phyloP scores from a whole-genome alignment of 345 rosid genomes.

The Jatropha curcas region DNA sequence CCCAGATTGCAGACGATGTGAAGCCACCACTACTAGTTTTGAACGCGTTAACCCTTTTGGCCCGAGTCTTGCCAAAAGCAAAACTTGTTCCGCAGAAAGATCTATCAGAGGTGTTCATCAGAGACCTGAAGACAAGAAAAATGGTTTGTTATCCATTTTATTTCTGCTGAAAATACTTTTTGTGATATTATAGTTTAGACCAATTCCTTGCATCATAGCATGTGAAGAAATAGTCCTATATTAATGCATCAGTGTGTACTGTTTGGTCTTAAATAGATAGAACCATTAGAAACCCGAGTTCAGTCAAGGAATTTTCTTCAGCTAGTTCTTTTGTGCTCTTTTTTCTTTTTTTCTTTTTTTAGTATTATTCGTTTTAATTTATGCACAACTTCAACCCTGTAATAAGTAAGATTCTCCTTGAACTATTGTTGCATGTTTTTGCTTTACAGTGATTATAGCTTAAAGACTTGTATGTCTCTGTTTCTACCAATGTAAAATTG shows the following conservation, averaged over 20 bases:
- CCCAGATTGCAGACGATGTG: conserved; percentile 81
- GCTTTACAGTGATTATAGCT: background rate
- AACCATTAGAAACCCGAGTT: background rate
- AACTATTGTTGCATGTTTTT: background rate
- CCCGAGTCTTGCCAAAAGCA: conserved; percentile 71
- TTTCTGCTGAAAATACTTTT: conserved; percentile 1
- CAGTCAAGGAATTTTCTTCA: background rate
- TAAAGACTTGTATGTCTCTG: background rate
- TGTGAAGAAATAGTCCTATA: background rate
- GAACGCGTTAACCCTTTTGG: conserved; percentile 50
- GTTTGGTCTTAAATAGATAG: background rate
- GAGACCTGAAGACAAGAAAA: conserved; percentile 69
- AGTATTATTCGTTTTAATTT: background rate
- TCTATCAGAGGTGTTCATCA: conserved; percentile 63
- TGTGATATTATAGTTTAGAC: background rate
- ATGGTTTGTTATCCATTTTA: conserved; percentile 46
- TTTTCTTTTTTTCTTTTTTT: too few relatives aligned
- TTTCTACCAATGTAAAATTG: background rate
- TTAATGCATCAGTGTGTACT: too few relatives aligned
- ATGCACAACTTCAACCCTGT: background rate
- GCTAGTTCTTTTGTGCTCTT: background rate
- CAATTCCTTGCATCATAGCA: background rate
- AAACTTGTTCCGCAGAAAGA: conserved; percentile 80
- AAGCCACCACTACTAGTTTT: conserved; percentile 60
- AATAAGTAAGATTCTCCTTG: background rate